Evolutionary conservation across 2,329 filamentous ascomycete species (phyloP).

Genomic region (Cladosporium cucumerinum): DNA sequence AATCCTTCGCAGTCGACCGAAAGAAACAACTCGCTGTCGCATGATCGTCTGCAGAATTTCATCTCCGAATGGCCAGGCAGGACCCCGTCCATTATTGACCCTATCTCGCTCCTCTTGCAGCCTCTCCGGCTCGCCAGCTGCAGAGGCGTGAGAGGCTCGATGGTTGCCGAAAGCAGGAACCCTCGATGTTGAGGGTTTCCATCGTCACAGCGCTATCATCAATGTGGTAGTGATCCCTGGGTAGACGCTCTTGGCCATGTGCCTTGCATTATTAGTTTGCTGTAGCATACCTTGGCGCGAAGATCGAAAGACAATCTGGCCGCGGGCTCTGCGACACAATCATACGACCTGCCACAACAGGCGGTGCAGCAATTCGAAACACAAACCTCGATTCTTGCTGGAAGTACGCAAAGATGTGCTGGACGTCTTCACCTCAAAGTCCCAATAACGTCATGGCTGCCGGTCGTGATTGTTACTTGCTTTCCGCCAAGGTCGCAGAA

Average conservation of each 20-base stretch:
- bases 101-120: neutral
- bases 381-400: neutral
- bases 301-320: neutral
- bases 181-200: neutral
- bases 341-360: neutral
- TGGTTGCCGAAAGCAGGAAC: neutral
- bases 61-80: neutral
- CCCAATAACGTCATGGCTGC: neutral
- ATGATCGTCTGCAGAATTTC: neutral
- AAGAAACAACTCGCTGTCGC: neutral
- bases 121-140: neutral
- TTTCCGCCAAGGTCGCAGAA: neutral
- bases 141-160: neutral
- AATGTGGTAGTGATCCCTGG: constrained; percentile 6
- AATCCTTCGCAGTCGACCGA: neutral
- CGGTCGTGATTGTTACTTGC: neutral
- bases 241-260: constrained; percentile 9
- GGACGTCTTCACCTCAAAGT: neutral
- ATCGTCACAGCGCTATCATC: neutral
- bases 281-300: neutral
- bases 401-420: neutral
- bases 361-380: neutral
- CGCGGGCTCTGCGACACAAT: neutral
- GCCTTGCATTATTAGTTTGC: constrained; percentile 1
- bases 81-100: neutral